Evolutionary conservation across 331 rosid genomes (phyloP), one percentile per base, ranked within the genome.

Genomic region (Malus hybrid): DNA sequence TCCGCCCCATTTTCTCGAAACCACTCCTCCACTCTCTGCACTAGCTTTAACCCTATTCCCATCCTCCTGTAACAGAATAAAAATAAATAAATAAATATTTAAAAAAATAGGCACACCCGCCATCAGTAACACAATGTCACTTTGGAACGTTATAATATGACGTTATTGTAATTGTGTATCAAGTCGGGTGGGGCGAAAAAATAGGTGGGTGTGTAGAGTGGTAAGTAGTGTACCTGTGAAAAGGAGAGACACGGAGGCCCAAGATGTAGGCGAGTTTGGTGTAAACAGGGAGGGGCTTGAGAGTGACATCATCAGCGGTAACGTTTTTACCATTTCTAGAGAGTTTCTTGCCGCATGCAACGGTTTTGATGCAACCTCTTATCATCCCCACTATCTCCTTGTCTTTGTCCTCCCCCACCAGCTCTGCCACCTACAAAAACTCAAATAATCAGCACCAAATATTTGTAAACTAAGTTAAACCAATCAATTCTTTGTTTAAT

Each of bases 161-260:
- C 12, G 12, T 9, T 39, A 2, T 3, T 39, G 4, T 39, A 39
- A 39, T 3, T 2, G 44, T 36, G 11, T 42, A 42, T 10, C 48
- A 10, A 10, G 1, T 13, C 1, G 66, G 36, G 67, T 28, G 67
- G 36, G 67, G 18, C 4, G 67, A 62, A 0, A 20, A 62, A 6
- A 61, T 18, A 61, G 9, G 36, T 6, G 34, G 36, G 66, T 61
- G 66, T 6, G 33, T 28, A 13, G 5, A 20, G 36, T 24, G 1
- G 14, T 24, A 16, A 24, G 6, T 32, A 13, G 3, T 55, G 46
- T 61, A 93, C 98, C 98, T 73, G 73, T 90, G 93, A 62, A 85
- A 73, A 6, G 99, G 97, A 7, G 99, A 90, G 54, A 94, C 97
- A 0, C 99, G 99, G 22, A 94, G 97, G 83, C 99, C 99, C 20